These are phyloP conservation scores for Arthrocladium fulminans DNA, from an alignment of 2,329 filamentous ascomycete species.

Conservation along the genomic window DNA sequence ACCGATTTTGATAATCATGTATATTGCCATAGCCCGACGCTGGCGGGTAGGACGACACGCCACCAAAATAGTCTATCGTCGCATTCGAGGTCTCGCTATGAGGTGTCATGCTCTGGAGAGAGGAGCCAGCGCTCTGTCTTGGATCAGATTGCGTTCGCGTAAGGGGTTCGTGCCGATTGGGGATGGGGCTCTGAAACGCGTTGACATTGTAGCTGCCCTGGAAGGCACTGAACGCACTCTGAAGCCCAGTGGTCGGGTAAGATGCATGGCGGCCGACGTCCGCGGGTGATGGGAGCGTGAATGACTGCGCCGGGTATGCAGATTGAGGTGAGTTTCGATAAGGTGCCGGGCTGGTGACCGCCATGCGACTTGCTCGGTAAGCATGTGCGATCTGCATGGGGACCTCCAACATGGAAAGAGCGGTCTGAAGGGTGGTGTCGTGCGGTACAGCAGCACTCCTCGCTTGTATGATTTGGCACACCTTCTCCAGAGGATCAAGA, in stretches of 20 bases:
- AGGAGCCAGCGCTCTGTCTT: constrained; percentile 12
- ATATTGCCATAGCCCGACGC: neutral
- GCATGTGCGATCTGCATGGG: constrained; percentile 60
- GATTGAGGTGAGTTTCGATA: constrained; percentile 20
- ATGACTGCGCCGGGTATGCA: constrained; percentile 30
- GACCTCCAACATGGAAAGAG: constrained; percentile 61
- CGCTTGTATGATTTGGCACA: constrained; percentile 63
- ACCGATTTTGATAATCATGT: constrained; percentile 23
- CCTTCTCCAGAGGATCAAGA: constrained; percentile 74
- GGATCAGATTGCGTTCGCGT: constrained; percentile 26
- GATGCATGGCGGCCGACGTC: constrained; percentile 31
- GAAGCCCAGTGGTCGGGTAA: constrained; percentile 13
- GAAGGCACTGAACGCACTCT: constrained; percentile 26
- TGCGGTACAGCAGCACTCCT: constrained; percentile 54
- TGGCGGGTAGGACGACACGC: neutral
- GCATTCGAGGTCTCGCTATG: constrained; percentile 15
- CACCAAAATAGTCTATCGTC: constrained; percentile 21
- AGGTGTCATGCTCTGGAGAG: constrained; percentile 14
- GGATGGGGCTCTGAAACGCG: constrained; percentile 25
- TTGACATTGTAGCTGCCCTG: constrained; percentile 28
- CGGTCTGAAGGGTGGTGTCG: constrained; percentile 52
- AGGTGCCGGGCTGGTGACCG: constrained; percentile 14
- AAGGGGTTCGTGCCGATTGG: constrained; percentile 30
- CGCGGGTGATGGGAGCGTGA: constrained; percentile 31
- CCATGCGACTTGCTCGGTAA: constrained; percentile 60